phyloP scores from a whole-genome alignment of 768 basidiomycete species.

The Tephrocybe sp. region DNA sequence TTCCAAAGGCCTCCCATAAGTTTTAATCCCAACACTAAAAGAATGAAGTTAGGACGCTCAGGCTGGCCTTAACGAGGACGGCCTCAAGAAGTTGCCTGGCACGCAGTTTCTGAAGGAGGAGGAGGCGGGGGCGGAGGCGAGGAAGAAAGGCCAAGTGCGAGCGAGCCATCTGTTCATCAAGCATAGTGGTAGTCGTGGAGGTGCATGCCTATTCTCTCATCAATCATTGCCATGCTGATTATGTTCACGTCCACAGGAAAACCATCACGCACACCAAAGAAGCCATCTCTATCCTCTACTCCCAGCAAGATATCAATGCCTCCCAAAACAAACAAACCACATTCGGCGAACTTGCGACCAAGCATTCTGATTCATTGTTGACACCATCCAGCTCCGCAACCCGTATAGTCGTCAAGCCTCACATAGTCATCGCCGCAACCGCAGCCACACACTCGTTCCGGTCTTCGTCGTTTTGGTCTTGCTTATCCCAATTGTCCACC shows the following conservation, averaged over 20 bases:
- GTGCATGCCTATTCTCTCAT: constrained; percentile 76
- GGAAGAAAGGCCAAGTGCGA: too few relatives aligned
- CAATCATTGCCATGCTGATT: background rate
- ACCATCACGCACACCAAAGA: too few relatives aligned
- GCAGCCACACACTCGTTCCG: constrained; percentile 3
- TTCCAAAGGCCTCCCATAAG: constrained; percentile 80
- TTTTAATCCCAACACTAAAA: constrained; percentile 70
- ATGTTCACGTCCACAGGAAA: too few relatives aligned
- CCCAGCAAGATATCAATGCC: constrained; percentile 63
- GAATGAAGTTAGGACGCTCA: constrained; percentile 83
- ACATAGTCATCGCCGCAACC: constrained; percentile 1
- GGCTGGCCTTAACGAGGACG: constrained; percentile 58
- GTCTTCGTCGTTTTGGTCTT: constrained; percentile 9
- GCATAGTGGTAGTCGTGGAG: constrained; percentile 74
- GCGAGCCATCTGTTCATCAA: constrained; percentile 97
- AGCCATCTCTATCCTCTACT: constrained; percentile 70
- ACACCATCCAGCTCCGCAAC: constrained; percentile 7
- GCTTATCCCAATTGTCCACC: background rate
- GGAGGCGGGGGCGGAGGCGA: constrained; percentile 1
- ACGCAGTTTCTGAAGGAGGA: constrained; percentile 41
- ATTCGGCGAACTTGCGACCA: constrained; percentile 73
- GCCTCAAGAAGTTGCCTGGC: constrained; percentile 68
- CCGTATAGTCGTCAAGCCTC: constrained; percentile 1
- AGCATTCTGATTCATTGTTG: constrained; percentile 68
- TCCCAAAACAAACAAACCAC: constrained; percentile 51